phyloP scores from a whole-genome alignment of 169 alveolate species.

The Plasmodium inui region DNA sequence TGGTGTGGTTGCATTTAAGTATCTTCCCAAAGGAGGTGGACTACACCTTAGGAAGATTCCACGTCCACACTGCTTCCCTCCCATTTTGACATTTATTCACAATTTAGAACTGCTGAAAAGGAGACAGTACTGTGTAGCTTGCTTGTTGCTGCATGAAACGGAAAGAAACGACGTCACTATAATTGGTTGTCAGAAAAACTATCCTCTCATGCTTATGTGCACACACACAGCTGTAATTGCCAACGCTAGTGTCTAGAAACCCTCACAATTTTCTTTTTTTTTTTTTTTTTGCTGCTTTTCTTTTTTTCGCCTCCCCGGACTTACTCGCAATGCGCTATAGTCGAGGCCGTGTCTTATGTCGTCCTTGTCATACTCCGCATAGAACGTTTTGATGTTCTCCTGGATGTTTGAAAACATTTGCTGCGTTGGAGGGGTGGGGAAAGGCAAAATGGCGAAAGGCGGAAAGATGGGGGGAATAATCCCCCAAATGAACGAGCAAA shows the following conservation, averaged over 20 bases:
- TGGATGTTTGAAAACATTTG: constrained; percentile 60
- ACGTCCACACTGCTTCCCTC: not conserved
- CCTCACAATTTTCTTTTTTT: not conserved
- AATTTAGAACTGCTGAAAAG: constrained; percentile 7
- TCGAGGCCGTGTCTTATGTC: not conserved
- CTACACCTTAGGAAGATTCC: not conserved
- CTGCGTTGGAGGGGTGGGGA: not conserved
- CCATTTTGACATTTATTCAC: not conserved
- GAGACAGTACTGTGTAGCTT: not conserved
- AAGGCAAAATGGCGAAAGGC: not conserved
- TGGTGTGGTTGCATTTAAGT: not conserved
- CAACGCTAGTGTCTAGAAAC: not conserved
- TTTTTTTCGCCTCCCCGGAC: not conserved
- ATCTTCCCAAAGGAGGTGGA: not conserved
- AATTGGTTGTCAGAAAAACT: not conserved
- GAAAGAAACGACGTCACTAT: not conserved
- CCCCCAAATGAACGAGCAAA: not conserved
- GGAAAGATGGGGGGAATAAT: not conserved
- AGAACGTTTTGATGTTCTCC: constrained; percentile 39
- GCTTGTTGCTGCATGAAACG: constrained; percentile 28
- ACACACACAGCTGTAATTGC: constrained; percentile 1
- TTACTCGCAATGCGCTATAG: constrained; percentile 13
- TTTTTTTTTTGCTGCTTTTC: not conserved
- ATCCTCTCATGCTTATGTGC: not conserved
- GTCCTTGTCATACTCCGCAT: constrained; percentile 27